Percentiles rank a stretch among this genome's conserved stretches.
These are phyloP conservation scores for Coleophoma crateriformis DNA, from an alignment of 2,329 filamentous ascomycete genomes.

Conservation along the genomic window DNA sequence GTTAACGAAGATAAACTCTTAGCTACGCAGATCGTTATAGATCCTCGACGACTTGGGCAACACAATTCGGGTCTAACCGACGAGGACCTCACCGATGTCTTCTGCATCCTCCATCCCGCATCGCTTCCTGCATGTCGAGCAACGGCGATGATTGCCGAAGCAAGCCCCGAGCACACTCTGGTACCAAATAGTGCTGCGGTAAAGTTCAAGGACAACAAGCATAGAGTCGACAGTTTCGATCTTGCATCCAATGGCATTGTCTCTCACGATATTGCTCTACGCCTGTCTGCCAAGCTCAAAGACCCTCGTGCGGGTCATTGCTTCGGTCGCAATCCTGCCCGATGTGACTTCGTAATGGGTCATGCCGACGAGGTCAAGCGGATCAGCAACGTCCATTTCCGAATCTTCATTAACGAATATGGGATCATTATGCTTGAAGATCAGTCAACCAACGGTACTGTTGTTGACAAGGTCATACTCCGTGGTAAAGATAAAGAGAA, in stretches of 20 bases:
- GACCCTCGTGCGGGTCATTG: slow-evolving; percentile 68
- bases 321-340: slow-evolving; percentile 71
- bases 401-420: slow-evolving; percentile 83
- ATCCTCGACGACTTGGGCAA: slow-evolving; percentile 72
- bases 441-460: slow-evolving; percentile 90
- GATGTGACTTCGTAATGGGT: slow-evolving; percentile 68
- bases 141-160: slow-evolving; percentile 42
- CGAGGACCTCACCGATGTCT: slow-evolving; percentile 79
- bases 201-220: slow-evolving; percentile 16
- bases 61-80: slow-evolving; percentile 80
- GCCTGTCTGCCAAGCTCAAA: slow-evolving; percentile 69
- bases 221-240: slow-evolving; percentile 9
- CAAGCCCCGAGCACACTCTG: slow-evolving; percentile 55
- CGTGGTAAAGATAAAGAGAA: slow-evolving; percentile 42
- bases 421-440: slow-evolving; percentile 90
- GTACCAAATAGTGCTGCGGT: slow-evolving; percentile 40
- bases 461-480: slow-evolving; percentile 71
- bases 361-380: slow-evolving; percentile 63
- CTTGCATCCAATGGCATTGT: slow-evolving; percentile 13
- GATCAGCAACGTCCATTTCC: slow-evolving; percentile 93
- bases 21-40: slow-evolving; percentile 76
- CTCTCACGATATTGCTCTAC: slow-evolving; percentile 64
- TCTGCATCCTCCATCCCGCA: slow-evolving; percentile 80
- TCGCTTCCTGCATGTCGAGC: slow-evolving; percentile 68
- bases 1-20: slow-evolving; percentile 13